These are phyloP conservation scores for Cercospora berteroae DNA, from an alignment of 2,329 filamentous ascomycete genomes.

Conservation along the genomic window DNA sequence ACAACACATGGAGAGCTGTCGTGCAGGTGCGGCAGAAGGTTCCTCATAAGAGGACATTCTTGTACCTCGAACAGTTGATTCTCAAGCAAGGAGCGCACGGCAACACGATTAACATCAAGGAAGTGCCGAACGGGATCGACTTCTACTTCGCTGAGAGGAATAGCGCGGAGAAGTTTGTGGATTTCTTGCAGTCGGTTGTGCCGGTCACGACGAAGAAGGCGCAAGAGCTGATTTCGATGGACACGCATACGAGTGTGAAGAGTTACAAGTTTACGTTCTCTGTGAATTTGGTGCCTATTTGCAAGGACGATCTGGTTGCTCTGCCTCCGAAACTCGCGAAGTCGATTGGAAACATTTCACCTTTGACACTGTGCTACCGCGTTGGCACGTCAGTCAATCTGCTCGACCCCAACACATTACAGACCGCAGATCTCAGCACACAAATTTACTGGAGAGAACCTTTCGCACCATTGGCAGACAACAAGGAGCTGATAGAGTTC, in stretches of 20 bases:
- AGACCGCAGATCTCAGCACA: conserved; percentile 80
- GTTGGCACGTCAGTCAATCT: conserved; percentile 89
- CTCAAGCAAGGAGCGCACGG: conserved; percentile 88
- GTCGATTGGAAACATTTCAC: conserved; percentile 81
- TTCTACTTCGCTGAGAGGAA: conserved; percentile 92
- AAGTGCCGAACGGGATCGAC: conserved; percentile 91
- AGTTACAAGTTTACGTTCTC: conserved; percentile 95
- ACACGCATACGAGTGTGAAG: conserved; percentile 84
- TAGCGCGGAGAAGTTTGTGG: conserved; percentile 86
- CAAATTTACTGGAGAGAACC: conserved; percentile 88
- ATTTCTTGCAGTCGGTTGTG: conserved; percentile 80
- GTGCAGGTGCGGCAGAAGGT: conserved; percentile 98
- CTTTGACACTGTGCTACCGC: conserved; percentile 79
- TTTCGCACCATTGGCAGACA: conserved; percentile 79
- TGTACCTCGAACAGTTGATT: conserved; percentile 89
- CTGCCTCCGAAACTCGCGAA: conserved; percentile 87
- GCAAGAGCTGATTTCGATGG: conserved; percentile 91
- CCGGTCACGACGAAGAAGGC: conserved; percentile 78
- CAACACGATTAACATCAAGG: conserved; percentile 97
- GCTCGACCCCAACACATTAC: conserved; percentile 84
- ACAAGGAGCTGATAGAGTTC: conserved; percentile 84
- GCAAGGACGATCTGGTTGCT: conserved; percentile 95
- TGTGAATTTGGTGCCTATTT: conserved; percentile 85
- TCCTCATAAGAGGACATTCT: conserved; percentile 83
- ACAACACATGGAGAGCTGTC: conserved; percentile 89